Evolutionary conservation across 2,329 filamentous ascomycete genomes (phyloP), one percentile per base, ranked within the genome.

Genomic region (Fusarium proliferatum): DNA sequence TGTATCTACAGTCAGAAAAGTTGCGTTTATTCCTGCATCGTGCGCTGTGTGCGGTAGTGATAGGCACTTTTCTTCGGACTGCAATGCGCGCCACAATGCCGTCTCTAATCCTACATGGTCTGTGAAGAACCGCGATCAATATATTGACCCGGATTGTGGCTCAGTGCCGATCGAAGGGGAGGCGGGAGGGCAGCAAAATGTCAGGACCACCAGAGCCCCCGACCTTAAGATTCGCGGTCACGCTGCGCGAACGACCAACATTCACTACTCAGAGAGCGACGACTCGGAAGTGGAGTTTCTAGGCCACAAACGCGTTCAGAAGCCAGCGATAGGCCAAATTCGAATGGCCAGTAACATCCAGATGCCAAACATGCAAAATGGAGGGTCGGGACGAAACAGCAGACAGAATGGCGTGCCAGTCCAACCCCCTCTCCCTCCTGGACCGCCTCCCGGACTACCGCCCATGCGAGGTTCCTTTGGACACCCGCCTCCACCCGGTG

Each of bases 1-100:
- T 19, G 75, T 81, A 15, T 77, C 81, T 21, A 80, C 80, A 19
- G 81, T 85, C 55, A 84, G 82, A 64, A 89, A 85, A 67, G 88
- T 91, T 43, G 81, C 81, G 55, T 79, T 80, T 36, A 84, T 92
- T 26, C 84, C 85, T 1, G 80, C 85, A 2, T 87, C 84, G 60
- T 92, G 90, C 80, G 89, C 89, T 65, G 79, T 78, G 41, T 92
- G 90, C 75, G 90, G 89, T 33, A 79, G 78, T 19, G 76, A 81
- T 34, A 84, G 84, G 11, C 90, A 92, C 78, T 91, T 86, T 76
- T 87, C 88, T 3, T 83, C 85, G 17, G 89, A 91, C 62, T 92
- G 90, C 78, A 80, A 78, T 10, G 62, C 79, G 36, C 72, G 73
- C 36, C 71, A 72, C 38, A 66, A 69, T 36, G 52, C 63, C 33